Evolutionary conservation across 257 asterid species (phyloP).

Genomic region (Nicotiana sylvestris): DNA sequence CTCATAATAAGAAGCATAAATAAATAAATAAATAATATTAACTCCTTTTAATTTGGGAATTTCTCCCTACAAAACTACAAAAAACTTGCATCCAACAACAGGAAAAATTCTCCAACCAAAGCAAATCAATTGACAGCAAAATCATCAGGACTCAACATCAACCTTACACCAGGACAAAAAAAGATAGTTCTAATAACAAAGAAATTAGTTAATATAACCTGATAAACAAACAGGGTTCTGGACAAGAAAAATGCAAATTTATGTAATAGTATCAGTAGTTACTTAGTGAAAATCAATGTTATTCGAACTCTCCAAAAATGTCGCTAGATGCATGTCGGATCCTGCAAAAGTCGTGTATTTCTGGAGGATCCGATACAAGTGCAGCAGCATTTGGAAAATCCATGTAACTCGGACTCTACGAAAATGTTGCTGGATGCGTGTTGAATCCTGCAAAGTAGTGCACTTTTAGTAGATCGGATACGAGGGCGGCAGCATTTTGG

Average conservation of each 20-base stretch:
- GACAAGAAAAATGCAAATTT: not conserved
- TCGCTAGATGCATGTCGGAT: too few species aligned
- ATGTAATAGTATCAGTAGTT: not conserved
- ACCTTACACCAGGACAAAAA: not conserved
- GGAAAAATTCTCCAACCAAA: not conserved
- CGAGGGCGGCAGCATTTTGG: too few species aligned
- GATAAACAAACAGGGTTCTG: conserved; percentile 1
- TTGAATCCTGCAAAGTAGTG: too few species aligned
- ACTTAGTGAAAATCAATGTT: too few species aligned
- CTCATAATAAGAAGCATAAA: not conserved
- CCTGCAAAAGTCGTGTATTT: too few species aligned
- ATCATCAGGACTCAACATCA: not conserved
- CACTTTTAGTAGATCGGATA: too few species aligned
- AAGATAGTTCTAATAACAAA: not conserved
- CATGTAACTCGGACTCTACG: too few species aligned
- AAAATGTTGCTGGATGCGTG: too few species aligned
- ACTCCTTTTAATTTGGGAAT: not conserved
- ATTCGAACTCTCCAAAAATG: too few species aligned
- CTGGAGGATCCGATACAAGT: accelerated
- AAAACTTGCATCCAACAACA: not conserved
- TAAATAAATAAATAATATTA: too few species aligned
- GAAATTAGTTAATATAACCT: not conserved
- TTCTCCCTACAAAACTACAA: not conserved
- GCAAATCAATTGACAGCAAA: not conserved
- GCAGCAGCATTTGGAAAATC: too few species aligned